Evolutionary conservation across 2,329 filamentous ascomycete species (phyloP).

Genomic region (Aureobasidium sp.): DNA sequence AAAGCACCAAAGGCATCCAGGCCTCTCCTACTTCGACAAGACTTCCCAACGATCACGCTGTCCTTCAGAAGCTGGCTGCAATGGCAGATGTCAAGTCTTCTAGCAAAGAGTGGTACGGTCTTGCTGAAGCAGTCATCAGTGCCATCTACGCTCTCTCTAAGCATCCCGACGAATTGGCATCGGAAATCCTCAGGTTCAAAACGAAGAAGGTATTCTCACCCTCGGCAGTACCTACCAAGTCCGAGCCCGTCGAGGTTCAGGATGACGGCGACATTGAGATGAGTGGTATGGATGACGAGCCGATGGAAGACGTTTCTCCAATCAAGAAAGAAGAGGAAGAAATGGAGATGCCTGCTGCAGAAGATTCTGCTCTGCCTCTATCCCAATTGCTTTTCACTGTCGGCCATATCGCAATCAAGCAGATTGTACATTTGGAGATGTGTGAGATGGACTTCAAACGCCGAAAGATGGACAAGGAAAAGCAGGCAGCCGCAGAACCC

Average conservation of each 20-base stretch:
- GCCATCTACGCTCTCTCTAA: constrained; percentile 93
- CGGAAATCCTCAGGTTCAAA: constrained; percentile 80
- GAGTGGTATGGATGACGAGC: constrained; percentile 28
- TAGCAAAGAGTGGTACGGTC: constrained; percentile 87
- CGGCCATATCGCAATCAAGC: constrained; percentile 94
- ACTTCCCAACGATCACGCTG: constrained; percentile 84
- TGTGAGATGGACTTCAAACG: constrained; percentile 98
- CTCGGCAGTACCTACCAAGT: constrained; percentile 21
- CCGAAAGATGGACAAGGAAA: constrained; percentile 83
- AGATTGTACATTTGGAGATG: constrained; percentile 96
- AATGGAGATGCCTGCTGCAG: constrained; percentile 17
- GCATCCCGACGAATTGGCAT: constrained; percentile 88
- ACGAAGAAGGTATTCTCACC: constrained; percentile 72
- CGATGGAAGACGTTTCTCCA: constrained; percentile 18
- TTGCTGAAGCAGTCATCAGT: constrained; percentile 91
- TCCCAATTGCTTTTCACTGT: constrained; percentile 93
- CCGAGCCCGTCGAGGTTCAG: constrained; percentile 21
- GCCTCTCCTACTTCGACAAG: constrained; percentile 59
- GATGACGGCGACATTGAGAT: constrained; percentile 33
- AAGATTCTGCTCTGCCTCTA: constrained; percentile 55
- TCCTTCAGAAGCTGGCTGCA: constrained; percentile 70
- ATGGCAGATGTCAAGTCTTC: constrained; percentile 81
- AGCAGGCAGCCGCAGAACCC: constrained; percentile 37
- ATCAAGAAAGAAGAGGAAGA: constrained; percentile 21
- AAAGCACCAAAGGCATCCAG: constrained; percentile 66